Evolutionary conservation across 169 alveolate species (phyloP), one percentile per base, ranked within the genome.

Genomic region (Eimeria nieschulzi): DNA sequence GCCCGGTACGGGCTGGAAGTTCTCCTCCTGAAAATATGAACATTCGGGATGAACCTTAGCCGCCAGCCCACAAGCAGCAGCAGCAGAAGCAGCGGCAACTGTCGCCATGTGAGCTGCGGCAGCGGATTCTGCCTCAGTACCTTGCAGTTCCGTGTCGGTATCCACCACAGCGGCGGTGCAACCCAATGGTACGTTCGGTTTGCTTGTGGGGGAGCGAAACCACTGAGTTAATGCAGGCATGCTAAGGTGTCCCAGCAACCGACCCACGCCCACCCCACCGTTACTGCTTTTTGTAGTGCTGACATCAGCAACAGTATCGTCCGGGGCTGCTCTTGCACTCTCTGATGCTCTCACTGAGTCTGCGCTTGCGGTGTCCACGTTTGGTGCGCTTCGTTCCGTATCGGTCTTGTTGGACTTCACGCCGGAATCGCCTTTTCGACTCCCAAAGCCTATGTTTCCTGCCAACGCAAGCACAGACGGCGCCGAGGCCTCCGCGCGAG

Each of bases 51-150:
- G 0, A 72, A 17, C 82, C 13, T n/a, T 46, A n/a, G 46, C 23
- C 17, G 9, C 7, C 71, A 54, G 15, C 9, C 13, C 56, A 23
- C 70, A 46, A n/a, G 23, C 53, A 54, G 56, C 46, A 12, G 86
- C 71, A 12, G 25, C 66, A 55, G 72, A 21, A 21, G 23, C 54
- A 26, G 54, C 56, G 25, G 73, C 9, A 13, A 46, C 63, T 19
- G 39, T 73, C 25, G 71, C 53, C 86, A 78, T 9, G 71, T 78
- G 21, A 19, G 53, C 72, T 23, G 61, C 5, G 8, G 86, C 86
- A 9, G 86, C 86, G 17, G 86, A 66, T 13, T 78, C 86, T 55
- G 86, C 86, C 19, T 51, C 86, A 25, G 71, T 53, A 70, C 86
- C 86, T 54, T 78, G 71, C 26, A 78, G 26, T 53, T 78, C 86